A percentile compares a stretch with the other conserved stretches of the same genome.
Evolutionary conservation across 2,329 filamentous ascomycete species (phyloP).

Genomic region (Talaromyces sp.): DNA sequence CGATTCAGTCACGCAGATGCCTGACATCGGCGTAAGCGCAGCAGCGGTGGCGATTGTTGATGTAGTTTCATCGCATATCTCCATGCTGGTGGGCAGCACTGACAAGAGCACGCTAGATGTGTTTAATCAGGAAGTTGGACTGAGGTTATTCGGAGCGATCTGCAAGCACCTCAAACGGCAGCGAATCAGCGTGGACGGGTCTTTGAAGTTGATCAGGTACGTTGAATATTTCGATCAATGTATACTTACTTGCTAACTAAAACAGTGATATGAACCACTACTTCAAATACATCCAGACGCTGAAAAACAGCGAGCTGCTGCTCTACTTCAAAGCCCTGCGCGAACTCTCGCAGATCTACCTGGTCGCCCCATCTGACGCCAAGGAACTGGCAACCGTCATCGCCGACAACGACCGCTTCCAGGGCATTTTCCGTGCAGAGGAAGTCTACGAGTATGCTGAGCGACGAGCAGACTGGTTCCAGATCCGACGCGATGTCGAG

Average conservation of each 20-base stretch:
- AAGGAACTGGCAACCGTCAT: constrained; percentile 96
- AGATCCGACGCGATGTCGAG: constrained; percentile 82
- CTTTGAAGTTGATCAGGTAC: constrained; percentile 78
- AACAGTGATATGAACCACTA: constrained; percentile 89
- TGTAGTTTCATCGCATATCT: constrained; percentile 81
- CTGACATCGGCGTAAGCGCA: constrained; percentile 60
- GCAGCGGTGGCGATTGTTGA: constrained; percentile 78
- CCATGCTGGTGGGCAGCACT: constrained; percentile 88
- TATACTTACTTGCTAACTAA: not conserved
- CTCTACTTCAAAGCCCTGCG: constrained; percentile 88
- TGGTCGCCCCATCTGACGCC: constrained; percentile 80
- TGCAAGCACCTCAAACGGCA: constrained; percentile 98
- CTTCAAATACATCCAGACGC: constrained; percentile 73
- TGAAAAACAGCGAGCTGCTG: constrained; percentile 77
- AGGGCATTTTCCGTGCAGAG: constrained; percentile 88
- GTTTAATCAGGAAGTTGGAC: constrained; percentile 94
- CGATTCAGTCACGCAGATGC: constrained; percentile 28
- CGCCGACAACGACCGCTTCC: constrained; percentile 82
- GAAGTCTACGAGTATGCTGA: constrained; percentile 98
- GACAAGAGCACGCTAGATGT: constrained; percentile 98
- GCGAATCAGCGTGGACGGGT: constrained; percentile 81
- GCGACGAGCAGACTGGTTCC: constrained; percentile 89
- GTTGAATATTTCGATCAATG: not conserved
- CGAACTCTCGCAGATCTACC: constrained; percentile 90
- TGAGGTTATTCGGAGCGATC: constrained; percentile 82